phyloP scores from a whole-genome alignment of 768 basidiomycete species.

The Auriscalpium vulgare region DNA sequence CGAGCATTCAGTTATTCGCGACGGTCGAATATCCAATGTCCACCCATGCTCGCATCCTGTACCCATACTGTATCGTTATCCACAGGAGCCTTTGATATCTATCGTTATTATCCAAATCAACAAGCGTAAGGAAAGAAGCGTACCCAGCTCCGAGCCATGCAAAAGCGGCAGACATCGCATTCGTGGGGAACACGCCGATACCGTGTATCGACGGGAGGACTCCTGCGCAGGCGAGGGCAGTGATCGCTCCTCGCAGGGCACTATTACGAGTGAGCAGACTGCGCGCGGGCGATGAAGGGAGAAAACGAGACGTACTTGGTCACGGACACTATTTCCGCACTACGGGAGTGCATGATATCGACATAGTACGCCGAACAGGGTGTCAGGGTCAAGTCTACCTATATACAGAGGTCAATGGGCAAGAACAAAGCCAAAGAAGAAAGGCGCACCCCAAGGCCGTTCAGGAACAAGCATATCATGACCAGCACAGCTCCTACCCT shows the following conservation, averaged over 20 bases:
- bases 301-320: constrained; percentile 32
- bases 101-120: background rate
- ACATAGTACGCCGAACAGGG: constrained; percentile 50
- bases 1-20: constrained; percentile 20
- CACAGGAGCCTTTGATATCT: constrained; percentile 36
- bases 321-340: constrained; percentile 56
- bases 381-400: constrained; percentile 51
- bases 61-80: constrained; percentile 48
- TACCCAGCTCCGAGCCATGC: constrained; percentile 47
- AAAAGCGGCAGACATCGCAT: constrained; percentile 37
- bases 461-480: constrained; percentile 50
- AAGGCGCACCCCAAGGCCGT: constrained; percentile 58
- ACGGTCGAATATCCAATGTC: constrained; percentile 49
- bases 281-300: background rate
- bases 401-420: background rate
- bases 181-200: constrained; percentile 43
- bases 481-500: constrained; percentile 40
- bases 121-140: constrained; percentile 13
- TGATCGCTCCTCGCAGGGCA: constrained; percentile 37
- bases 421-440: background rate
- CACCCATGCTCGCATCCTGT: constrained; percentile 45
- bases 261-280: constrained; percentile 21
- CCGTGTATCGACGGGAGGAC: constrained; percentile 48
- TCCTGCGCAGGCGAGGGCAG: constrained; percentile 33
- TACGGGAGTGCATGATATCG: constrained; percentile 51